These are phyloP conservation scores for Fusarium liriodendri DNA, from an alignment of 2,329 filamentous ascomycete genomes.

Conservation along the genomic window DNA sequence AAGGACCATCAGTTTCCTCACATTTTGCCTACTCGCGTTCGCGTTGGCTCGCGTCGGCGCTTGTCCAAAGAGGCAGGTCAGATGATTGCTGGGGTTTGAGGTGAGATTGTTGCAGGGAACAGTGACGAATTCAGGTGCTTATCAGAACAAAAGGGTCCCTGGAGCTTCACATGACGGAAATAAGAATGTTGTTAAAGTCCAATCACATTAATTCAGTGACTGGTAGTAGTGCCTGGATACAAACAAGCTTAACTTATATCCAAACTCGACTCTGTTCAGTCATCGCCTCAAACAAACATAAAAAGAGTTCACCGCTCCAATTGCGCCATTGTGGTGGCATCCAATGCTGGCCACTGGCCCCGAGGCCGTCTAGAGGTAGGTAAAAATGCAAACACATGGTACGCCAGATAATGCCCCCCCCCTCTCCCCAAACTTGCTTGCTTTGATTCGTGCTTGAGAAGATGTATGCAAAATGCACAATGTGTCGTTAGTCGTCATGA, in stretches of 20 bases:
- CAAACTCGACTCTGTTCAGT: not conserved
- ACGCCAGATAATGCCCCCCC: constrained; percentile 25
- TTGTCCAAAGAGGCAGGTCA: constrained; percentile 7
- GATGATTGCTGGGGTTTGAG: not conserved
- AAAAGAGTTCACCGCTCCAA: not conserved
- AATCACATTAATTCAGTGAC: not conserved
- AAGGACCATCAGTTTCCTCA: not conserved
- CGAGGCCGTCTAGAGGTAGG: not conserved
- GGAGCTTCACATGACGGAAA: not conserved
- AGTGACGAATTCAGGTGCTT: not conserved
- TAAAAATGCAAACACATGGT: constrained; percentile 9
- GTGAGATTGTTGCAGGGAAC: not conserved
- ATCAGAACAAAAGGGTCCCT: not conserved
- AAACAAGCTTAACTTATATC: not conserved
- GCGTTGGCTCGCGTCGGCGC: not conserved
- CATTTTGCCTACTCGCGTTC: not conserved
- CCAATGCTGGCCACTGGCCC: not conserved
- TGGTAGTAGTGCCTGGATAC: not conserved
- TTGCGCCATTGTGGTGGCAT: constrained; percentile 12
- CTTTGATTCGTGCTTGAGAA: constrained; percentile 2
- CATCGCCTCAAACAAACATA: not conserved
- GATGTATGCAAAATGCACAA: not conserved
- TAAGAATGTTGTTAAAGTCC: not conserved
- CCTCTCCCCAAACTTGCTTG: not conserved
- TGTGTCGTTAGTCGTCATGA: constrained; percentile 30